Evolutionary conservation across 371 early-diverging fungal species (phyloP).

Genomic region (Enterospora canceri): DNA sequence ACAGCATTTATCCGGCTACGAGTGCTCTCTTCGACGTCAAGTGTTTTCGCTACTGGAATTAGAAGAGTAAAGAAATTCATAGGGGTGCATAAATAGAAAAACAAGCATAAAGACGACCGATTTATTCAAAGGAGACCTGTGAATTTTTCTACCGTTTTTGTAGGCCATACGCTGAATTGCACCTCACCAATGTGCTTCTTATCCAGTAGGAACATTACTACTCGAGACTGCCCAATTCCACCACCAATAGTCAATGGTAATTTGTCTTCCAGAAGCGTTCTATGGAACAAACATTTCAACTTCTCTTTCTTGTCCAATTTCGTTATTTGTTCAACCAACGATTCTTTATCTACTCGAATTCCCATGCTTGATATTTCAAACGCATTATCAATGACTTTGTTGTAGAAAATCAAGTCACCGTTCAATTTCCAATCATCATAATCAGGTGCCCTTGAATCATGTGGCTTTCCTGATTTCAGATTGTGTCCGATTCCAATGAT

Average conservation of each 20-base stretch:
- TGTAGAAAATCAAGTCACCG: constrained; percentile 37
- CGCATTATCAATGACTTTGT: constrained; percentile 14
- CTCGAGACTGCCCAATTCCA: constrained; percentile 40
- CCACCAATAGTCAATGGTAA: constrained; percentile 41
- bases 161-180: constrained; percentile 23
- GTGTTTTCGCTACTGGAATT: too few species aligned
- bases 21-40: too few species aligned
- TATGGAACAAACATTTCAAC: constrained; percentile 2
- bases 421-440: constrained; percentile 49
- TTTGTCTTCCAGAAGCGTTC: constrained; percentile 9
- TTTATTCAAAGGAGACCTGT: too few species aligned
- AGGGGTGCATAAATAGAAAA: too few species aligned
- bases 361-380: constrained; percentile 45
- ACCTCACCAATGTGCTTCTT: constrained; percentile 41
- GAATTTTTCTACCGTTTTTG: not conserved
- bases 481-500: constrained; percentile 28
- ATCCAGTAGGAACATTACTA: constrained; percentile 41
- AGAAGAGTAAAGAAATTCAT: too few species aligned
- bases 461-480: constrained; percentile 24
- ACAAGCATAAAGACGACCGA: too few species aligned
- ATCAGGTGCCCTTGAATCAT: constrained; percentile 42
- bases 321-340: constrained; percentile 22
- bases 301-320: not conserved
- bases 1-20: too few species aligned
- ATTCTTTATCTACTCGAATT: constrained; percentile 30